Base-by-base conservation (phyloP, 345 rosid genomes). In the Moricandia arvensis region DNA sequence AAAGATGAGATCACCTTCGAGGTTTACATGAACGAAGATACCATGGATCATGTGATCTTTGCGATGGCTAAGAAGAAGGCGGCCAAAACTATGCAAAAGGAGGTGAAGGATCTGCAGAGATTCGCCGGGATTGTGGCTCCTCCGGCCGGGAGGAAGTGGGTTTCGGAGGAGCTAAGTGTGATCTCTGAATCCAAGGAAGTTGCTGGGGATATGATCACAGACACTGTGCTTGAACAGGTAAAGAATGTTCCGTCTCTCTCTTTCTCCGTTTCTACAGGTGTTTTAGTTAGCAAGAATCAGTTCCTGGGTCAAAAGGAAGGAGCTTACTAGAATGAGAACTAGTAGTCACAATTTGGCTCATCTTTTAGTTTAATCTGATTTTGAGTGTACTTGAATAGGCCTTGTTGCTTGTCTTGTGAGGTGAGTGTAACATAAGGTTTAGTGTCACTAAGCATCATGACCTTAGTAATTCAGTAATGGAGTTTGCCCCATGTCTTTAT, bases 131-230 rank as follows among this genome's bases (percentile, higher is more conserved):
- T 86, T 38, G 47, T 87, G 72, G 71, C 81, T 1, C 70, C 80
- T 13, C 89, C 85, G 0, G 76, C 83, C 17, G 93, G 92, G 53
- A 89, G 88, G 86, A 94, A 86, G 65, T 90, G 93, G 96, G 94
- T 94, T 27, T 77, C 80, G 0, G 96, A 90, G 33, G 95, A 94
- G 59, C 63, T 91, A 72, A 82, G 82, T 1, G 93, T 90, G 33
- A 68, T 91, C 49, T 82, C 97, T 0, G 99, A 94, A 69, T 89
- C 93, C 0, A 91, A 90, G 86, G 93, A 91, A 85, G 93, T 90
- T 79, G 97, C 97, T 65, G 93, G 96, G n/a, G 97, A 92, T 79
- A 66, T 90, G 85, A 86, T 92, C 75, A 89, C 97, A 5, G 96
- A 91, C 11, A 77, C 84, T 13, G 97, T 90, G 59, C 96, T 94